A percentile compares a stretch with the other conserved stretches of the same genome.
Conservation (phyloP, 2,329 filamentous ascomycete species). For the Pyrenochaeta sp. region DNA sequence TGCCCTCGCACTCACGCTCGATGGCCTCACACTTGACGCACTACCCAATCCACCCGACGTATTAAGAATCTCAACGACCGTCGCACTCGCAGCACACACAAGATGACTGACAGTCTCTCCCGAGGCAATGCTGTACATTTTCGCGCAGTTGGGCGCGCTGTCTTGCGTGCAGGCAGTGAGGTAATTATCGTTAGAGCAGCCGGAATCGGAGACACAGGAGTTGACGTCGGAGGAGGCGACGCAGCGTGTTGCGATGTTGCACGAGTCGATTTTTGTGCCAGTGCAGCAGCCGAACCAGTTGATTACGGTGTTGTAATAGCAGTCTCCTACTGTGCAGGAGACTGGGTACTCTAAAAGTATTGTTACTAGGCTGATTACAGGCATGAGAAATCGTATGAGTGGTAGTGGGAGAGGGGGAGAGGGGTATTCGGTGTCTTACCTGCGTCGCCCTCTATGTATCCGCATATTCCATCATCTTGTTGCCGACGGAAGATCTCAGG, state of each 20-base stretch:
- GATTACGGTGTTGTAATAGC: conserved; percentile 16
- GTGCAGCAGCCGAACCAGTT: conserved; percentile 32
- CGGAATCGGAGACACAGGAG: conserved; percentile 13
- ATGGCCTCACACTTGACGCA: neutral
- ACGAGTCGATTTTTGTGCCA: conserved; percentile 9
- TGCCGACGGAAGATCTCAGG: conserved; percentile 24
- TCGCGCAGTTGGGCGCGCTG: conserved; percentile 15
- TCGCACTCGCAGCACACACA: conserved; percentile 17
- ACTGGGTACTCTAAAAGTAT: conserved; percentile 13
- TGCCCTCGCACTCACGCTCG: neutral
- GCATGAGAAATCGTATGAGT: neutral
- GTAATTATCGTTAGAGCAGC: conserved; percentile 17
- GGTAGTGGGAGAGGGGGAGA: neutral
- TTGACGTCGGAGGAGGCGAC: conserved; percentile 18
- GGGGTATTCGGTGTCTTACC: conserved; percentile 8
- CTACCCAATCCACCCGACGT: conserved; percentile 4
- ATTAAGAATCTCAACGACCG: conserved; percentile 12
- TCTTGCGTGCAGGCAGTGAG: conserved; percentile 17
- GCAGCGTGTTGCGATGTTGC: conserved; percentile 19
- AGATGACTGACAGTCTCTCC: conserved; percentile 19
- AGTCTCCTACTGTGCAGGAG: conserved; percentile 19
- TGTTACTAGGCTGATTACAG: conserved; percentile 1
- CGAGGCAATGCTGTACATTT: conserved; percentile 10
- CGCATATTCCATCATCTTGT: conserved; percentile 17
- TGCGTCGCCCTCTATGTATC: conserved; percentile 21